These are phyloP conservation scores for Backusella macrospora DNA, from an alignment of 192 early-diverging fungal species.

Conservation along the genomic window DNA sequence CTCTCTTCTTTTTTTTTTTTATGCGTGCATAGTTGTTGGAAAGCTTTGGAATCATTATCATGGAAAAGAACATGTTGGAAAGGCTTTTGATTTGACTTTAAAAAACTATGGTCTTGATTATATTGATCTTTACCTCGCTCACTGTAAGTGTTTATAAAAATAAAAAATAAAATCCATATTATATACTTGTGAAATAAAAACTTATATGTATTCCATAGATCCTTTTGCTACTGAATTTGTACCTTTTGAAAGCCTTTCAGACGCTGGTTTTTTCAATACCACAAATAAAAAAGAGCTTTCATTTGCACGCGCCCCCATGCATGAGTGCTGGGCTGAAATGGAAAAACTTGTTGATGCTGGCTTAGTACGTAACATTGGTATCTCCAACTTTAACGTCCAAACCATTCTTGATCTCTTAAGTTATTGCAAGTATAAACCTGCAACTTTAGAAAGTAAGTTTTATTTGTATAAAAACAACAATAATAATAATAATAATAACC, in stretches of 20 bases:
- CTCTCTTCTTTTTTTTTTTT: no score
- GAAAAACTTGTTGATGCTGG: constrained; percentile 67
- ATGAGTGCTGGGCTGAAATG: constrained; percentile 73
- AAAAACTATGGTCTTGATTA: constrained; percentile 56
- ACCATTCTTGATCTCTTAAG: constrained; percentile 57
- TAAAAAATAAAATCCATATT: neutral
- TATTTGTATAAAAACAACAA: no score
- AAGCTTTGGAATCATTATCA: constrained; percentile 72
- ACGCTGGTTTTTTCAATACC: constrained; percentile 37
- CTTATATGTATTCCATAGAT: neutral
- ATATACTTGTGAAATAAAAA: neutral
- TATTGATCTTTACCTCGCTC: constrained; percentile 72
- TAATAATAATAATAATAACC: no score
- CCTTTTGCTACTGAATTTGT: neutral
- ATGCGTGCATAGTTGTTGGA: constrained; percentile 26
- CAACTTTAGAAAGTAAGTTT: constrained; percentile 58
- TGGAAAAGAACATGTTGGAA: constrained; percentile 49
- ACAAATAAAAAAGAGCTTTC: constrained; percentile 24
- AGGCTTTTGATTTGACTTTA: constrained; percentile 55
- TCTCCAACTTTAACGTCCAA: constrained; percentile 67
- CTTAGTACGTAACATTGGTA: constrained; percentile 63
- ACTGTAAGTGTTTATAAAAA: constrained; percentile 44
- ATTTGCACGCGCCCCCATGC: constrained; percentile 50
- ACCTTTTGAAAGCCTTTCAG: neutral
- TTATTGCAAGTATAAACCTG: constrained; percentile 64